Evolutionary conservation across 768 basidiomycete species (phyloP).

Genomic region (Tulasnella sp.): DNA sequence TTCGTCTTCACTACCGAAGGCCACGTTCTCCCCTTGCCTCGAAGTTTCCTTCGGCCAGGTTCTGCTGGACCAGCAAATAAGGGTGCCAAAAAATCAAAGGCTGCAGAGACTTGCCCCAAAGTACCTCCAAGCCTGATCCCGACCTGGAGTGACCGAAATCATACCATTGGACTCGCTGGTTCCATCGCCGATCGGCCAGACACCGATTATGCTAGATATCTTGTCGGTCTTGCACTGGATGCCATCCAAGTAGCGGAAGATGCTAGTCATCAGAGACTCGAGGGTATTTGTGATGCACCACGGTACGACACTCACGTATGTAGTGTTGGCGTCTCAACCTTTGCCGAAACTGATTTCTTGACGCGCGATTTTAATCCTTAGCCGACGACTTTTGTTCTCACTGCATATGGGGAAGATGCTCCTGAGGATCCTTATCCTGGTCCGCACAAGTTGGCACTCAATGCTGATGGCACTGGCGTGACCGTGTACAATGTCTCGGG

Average conservation of each 20-base stretch:
- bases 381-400: slow-evolving; percentile 78
- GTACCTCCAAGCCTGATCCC: neutral
- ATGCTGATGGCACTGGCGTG: slow-evolving; percentile 51
- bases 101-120: neutral
- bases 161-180: slow-evolving; percentile 42
- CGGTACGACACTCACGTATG: slow-evolving; percentile 2
- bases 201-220: slow-evolving; percentile 45
- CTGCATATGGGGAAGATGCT: slow-evolving; percentile 46
- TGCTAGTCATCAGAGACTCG: slow-evolving; percentile 1
- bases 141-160: neutral
- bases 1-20: slow-evolving; percentile 95
- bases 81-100: slow-evolving; percentile 44
- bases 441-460: slow-evolving; percentile 51
- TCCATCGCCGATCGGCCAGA: slow-evolving; percentile 29
- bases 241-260: slow-evolving; percentile 33
- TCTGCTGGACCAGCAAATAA: slow-evolving; percentile 46
- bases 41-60: slow-evolving; percentile 36
- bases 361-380: slow-evolving; percentile 29
- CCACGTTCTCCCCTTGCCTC: slow-evolving; percentile 67
- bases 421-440: slow-evolving; percentile 66
- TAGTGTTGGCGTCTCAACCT: neutral
- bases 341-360: neutral
- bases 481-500: slow-evolving; percentile 71
- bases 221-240: neutral
- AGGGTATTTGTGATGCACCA: neutral